These are phyloP conservation scores for Metarhizium anisopliae DNA, from an alignment of 2,329 filamentous ascomycete genomes.

Conservation along the genomic window DNA sequence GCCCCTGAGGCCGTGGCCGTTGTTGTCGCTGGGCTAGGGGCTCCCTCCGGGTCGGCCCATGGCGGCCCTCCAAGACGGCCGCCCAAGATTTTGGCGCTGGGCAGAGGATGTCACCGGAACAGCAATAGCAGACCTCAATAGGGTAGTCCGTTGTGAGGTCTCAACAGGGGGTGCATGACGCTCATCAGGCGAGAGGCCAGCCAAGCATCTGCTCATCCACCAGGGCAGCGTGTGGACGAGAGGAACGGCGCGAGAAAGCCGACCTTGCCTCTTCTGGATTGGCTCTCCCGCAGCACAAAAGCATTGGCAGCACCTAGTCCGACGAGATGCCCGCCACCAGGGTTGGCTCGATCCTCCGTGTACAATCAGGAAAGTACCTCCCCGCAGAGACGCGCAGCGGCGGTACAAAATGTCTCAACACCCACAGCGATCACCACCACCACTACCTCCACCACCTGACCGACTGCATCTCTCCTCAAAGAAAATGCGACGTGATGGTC, in stretches of 20 bases:
- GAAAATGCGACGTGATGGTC: slow-evolving; percentile 9
- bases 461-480: slow-evolving; percentile 2
- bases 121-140: slow-evolving; percentile 8
- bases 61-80: not conserved
- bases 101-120: slow-evolving; percentile 12
- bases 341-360: too few species aligned
- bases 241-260: not conserved
- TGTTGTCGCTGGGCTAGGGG: not conserved
- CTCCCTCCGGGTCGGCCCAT: too few species aligned
- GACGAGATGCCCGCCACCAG: too few species aligned
- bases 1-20: slow-evolving; percentile 3
- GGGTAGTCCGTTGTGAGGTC: slow-evolving; percentile 1
- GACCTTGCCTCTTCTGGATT: slow-evolving; percentile 7
- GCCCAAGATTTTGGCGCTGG: not conserved
- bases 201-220: not conserved
- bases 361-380: not conserved
- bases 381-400: not conserved
- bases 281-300: slow-evolving; percentile 7
- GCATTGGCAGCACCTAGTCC: too few species aligned
- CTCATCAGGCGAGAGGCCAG: not conserved
- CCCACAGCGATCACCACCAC: not conserved
- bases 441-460: slow-evolving; percentile 7
- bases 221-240: not conserved
- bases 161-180: slow-evolving; percentile 5
- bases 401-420: not conserved